Base-by-base conservation (phyloP, 768 basidiomycete species). In the Crepidotus variabilis region DNA sequence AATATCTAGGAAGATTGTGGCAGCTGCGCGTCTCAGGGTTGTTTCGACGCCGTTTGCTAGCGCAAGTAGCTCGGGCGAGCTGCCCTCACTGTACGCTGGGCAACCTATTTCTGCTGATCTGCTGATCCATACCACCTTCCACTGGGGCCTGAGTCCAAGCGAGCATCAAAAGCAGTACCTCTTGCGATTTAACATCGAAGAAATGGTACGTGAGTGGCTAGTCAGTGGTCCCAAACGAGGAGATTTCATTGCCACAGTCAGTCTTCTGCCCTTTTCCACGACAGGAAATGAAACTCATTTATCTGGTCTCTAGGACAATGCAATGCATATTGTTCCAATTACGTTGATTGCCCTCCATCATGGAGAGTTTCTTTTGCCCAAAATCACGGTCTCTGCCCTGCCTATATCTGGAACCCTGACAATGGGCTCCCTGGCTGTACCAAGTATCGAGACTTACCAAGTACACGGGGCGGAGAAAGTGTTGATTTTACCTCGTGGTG, bases 151-250 rank as follows among this genome's bases (percentile, higher is more conserved):
- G 6, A 73, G 63, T 61, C 69, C 77, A 56, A 67, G 69, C 32
- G 71, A 79, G 65, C 65, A 71, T 49, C 61, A 68, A 24, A 71
- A 68, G 20, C 70, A 69, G 53, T 88, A 86, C 65, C 64, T 71
- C 39, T 78, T 95, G 71, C 80, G 86, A 35, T 98, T 88, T 65
- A 91, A 94, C 60, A 77, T 97, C 14, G 85, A 90, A 56, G 91
- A 93, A 61, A 79, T 85, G 69, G 79, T 85, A 16, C 85, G 84
- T 50, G 89, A 92, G 61, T 98, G 95, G 95, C 76, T 97, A 2
- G 83, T 98, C 8, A 90, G 92, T 58, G 95, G 95, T 8, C 79
- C 80, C 43, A 96, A 94, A 71, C 84, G 88, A 52, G 94, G 94
- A 0, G 88, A 90, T 61, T 95, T 92, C 63, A 53, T 78, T 16